Evolutionary conservation across 805 yeast genomes (phyloP), one percentile per base, ranked within the genome.

Genomic region (Candida stauntonica): DNA sequence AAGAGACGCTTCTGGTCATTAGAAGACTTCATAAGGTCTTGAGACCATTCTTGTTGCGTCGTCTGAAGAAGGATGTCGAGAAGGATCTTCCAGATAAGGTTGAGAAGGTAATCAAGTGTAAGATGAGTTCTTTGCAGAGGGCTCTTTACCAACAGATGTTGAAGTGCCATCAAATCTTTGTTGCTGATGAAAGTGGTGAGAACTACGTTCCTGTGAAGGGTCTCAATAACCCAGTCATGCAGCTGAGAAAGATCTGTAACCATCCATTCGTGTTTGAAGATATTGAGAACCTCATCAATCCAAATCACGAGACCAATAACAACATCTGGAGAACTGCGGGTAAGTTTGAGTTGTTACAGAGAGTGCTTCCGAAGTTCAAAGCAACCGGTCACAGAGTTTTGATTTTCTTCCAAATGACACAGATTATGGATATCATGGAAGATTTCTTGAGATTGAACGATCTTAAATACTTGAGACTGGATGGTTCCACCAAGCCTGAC

Each of bases 231-330:
- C 81, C 83, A 59, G 75, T 85, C 47, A 85, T 85, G 95, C 95
- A 85, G 59, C 66, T 85, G 60, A 72, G 89, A 61, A 85, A 85
- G 62, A 81, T 85, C 44, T 84, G 91, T 64, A 85, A 85, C 55
- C 95, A 85, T 70, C 95, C 95, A 3, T 85, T 79, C 64, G 93
- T 85, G 3, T 85, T 82, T 57, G 91, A 82, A 55, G 91, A 83
- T 51, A 85, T 85, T 37, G 95, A 85, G 57, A 70, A 75, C 42
- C 72, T 78, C 26, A 68, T 84, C 33, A 79, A 84, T 49, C 83
- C 87, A 7, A 62, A 73, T 2, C 70, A 70, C 48, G 68, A 70
- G 38, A 80, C 86, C 11, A 77, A 79, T 51, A 81, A 81, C 45
- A 64, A 76, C 27, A 72, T 86, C 37, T 84, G 87, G 81, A 72